Conservation (phyloP, 805 yeast genomes). For the Allodekkera sacchari region DNA sequence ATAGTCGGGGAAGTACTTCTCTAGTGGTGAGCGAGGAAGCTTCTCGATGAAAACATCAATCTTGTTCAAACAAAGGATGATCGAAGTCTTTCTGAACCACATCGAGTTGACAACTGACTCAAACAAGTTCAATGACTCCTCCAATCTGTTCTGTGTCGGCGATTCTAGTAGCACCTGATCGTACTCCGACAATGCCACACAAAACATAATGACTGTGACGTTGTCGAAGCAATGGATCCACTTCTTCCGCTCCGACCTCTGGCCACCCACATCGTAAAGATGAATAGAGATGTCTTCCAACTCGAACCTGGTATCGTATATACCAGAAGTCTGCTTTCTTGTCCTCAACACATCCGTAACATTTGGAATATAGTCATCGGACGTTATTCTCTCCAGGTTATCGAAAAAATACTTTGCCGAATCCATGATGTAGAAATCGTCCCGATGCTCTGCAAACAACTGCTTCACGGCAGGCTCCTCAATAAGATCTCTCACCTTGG, state of each 20-base stretch:
- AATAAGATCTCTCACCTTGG: constrained; percentile 45
- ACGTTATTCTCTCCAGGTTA: constrained; percentile 52
- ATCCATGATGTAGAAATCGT: constrained; percentile 76
- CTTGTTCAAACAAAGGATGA: constrained; percentile 80
- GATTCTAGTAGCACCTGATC: constrained; percentile 82
- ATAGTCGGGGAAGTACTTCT: constrained; percentile 80
- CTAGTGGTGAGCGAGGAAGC: constrained; percentile 71
- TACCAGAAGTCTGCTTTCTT: constrained; percentile 88
- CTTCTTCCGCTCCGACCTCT: constrained; percentile 88
- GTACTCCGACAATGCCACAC: constrained; percentile 86
- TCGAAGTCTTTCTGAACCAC: constrained; percentile 85
- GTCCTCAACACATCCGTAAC: constrained; percentile 77
- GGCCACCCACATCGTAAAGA: constrained; percentile 89
- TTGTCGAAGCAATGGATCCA: constrained; percentile 98
- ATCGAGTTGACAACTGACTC: constrained; percentile 88
- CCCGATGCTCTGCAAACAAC: constrained; percentile 50
- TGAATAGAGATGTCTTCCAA: constrained; percentile 62
- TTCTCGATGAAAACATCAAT: constrained; percentile 87
- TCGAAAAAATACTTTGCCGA: constrained; percentile 74
- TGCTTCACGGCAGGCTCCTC: constrained; percentile 47
- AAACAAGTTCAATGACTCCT: constrained; percentile 74
- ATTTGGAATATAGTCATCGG: constrained; percentile 57
- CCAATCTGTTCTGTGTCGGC: constrained; percentile 63
- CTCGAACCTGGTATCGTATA: constrained; percentile 71
- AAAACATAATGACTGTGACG: constrained; percentile 80